Conservation (phyloP, 2,329 filamentous ascomycete genomes). For the Sporothrix humicola region DNA sequence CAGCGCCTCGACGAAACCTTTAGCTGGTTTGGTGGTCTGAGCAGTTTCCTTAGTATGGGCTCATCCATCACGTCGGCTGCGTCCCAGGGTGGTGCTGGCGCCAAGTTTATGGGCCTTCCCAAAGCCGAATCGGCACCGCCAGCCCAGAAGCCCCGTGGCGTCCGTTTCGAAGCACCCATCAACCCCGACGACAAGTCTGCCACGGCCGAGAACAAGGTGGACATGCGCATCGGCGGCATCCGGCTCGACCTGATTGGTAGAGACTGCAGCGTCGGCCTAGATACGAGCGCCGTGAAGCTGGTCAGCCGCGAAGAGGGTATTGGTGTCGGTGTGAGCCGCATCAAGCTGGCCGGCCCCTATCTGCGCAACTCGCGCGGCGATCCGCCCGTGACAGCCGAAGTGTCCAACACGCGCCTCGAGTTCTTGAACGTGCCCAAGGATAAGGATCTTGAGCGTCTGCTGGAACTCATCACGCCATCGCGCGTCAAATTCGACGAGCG, state of each 20-base stretch:
- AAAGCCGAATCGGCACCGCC: slow-evolving; percentile 44
- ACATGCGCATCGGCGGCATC: slow-evolving; percentile 77
- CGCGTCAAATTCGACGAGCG: slow-evolving; percentile 84
- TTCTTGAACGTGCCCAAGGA: slow-evolving; percentile 77
- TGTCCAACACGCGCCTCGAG: slow-evolving; percentile 72
- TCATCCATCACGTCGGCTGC: slow-evolving; percentile 79
- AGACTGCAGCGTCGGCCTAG: slow-evolving; percentile 73
- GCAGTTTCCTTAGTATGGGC: slow-evolving; percentile 86
- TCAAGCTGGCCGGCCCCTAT: slow-evolving; percentile 76
- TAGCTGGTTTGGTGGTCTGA: slow-evolving; percentile 87
- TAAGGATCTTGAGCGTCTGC: slow-evolving; percentile 77
- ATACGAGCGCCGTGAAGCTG: slow-evolving; percentile 81
- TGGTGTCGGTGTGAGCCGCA: slow-evolving; percentile 74
- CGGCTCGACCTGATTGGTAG: slow-evolving; percentile 77
- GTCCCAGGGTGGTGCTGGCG: slow-evolving; percentile 49
- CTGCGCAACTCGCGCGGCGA: slow-evolving; percentile 57
- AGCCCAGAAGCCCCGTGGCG: slow-evolving; percentile 57
- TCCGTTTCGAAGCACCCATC: slow-evolving; percentile 58
- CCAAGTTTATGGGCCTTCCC: slow-evolving; percentile 32
- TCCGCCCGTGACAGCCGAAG: slow-evolving; percentile 65
- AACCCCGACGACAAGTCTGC: slow-evolving; percentile 56
- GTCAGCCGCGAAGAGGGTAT: slow-evolving; percentile 76
- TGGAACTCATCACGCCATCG: slow-evolving; percentile 88
- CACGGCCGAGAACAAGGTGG: slow-evolving; percentile 68
- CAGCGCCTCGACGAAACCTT: slow-evolving; percentile 84